These are phyloP conservation scores for Auxenochlorella pyrenoidosa DNA, from an alignment of 139 green algal genomes.

Conservation along the genomic window DNA sequence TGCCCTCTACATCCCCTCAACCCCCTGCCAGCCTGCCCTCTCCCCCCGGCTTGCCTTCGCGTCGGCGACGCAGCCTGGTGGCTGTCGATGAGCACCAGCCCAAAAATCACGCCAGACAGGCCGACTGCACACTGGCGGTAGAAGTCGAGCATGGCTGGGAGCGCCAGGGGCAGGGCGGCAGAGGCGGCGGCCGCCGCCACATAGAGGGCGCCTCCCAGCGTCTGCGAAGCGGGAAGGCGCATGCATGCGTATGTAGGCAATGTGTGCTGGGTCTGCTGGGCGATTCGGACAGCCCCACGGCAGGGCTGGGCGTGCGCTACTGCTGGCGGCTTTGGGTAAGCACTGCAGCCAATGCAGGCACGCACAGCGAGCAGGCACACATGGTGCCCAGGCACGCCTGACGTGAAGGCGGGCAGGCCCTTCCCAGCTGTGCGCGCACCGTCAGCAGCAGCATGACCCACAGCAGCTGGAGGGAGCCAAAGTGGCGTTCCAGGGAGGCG, in stretches of 20 bases:
- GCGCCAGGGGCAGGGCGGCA: neutral
- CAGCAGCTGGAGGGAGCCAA: conserved; percentile 55
- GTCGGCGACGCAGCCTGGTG: conserved; percentile 16
- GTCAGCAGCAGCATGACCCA: conserved; percentile 58
- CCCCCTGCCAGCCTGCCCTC: neutral
- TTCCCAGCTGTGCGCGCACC: conserved; percentile 18
- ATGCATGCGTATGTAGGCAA: too few species aligned
- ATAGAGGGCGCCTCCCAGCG: neutral
- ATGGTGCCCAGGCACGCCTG: conserved; percentile 25
- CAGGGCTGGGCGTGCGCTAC: too few species aligned
- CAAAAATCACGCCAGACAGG: conserved; percentile 83
- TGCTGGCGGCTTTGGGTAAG: too few species aligned
- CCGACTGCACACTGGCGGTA: conserved; percentile 69
- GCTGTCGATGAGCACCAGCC: conserved; percentile 73
- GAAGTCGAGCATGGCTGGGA: neutral
- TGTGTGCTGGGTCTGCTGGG: too few species aligned
- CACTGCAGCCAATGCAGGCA: too few species aligned
- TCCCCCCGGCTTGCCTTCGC: neutral
- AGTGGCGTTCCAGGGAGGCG: conserved; percentile 54
- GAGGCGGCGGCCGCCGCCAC: neutral
- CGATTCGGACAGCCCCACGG: too few species aligned
- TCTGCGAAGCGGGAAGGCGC: too few species aligned
- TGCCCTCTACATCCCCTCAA: too few species aligned
- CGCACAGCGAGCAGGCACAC: too few species aligned
- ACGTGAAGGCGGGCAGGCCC: conserved; percentile 25